Evolutionary conservation across 2,329 filamentous ascomycete species (phyloP).

Genomic region (Hypoxylon sp.): DNA sequence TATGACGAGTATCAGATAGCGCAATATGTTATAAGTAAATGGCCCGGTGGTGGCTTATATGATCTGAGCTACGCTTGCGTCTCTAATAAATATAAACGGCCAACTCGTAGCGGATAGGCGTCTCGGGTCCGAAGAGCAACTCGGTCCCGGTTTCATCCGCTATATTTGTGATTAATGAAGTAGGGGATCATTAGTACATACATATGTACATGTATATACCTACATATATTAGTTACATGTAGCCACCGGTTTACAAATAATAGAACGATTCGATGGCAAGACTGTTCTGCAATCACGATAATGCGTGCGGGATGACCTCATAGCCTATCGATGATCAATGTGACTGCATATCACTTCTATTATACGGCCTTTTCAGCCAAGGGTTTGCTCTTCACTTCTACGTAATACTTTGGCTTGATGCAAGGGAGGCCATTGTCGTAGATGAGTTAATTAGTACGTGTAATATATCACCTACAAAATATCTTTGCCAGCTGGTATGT

Average conservation of each 20-base stretch:
- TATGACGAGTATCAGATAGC: background rate
- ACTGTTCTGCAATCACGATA: background rate
- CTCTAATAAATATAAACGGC: background rate
- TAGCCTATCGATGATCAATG: background rate
- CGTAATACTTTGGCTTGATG: constrained; percentile 4
- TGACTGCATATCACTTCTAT: constrained; percentile 3
- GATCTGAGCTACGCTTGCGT: background rate
- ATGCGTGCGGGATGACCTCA: background rate
- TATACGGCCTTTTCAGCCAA: background rate
- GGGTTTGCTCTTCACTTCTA: constrained; percentile 17
- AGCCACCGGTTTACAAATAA: background rate
- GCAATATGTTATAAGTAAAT: constrained; percentile 4
- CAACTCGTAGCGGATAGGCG: background rate
- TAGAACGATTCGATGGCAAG: background rate
- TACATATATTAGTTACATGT: background rate
- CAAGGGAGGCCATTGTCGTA: constrained; percentile 13
- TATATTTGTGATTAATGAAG: background rate
- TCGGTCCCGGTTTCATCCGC: constrained; percentile 1
- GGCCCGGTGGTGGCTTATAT: constrained; percentile 4
- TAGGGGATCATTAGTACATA: constrained; percentile 4
- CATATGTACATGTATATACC: too few relatives aligned
- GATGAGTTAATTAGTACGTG: background rate
- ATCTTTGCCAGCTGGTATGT: background rate
- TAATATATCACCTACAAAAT: constrained; percentile 1
- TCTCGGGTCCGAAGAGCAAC: constrained; percentile 3